Conservation (phyloP, 164 flowering plant genomes). For the Cinnamomum chago region DNA sequence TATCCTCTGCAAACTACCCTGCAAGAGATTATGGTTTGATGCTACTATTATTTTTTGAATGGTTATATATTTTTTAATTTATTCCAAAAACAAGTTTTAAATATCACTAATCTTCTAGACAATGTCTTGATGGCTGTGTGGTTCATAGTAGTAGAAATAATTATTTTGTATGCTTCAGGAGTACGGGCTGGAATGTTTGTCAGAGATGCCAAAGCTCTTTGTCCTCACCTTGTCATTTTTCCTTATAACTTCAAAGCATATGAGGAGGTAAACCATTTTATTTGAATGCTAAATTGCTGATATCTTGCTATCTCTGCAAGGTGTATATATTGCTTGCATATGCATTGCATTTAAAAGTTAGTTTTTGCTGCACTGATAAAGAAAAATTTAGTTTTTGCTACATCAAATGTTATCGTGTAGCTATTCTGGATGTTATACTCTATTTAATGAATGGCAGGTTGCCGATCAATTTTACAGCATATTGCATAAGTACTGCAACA, state of each 20-base stretch:
- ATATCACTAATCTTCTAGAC: not conserved
- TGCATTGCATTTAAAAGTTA: not conserved
- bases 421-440: not conserved
- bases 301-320: not conserved
- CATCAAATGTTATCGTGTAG: not conserved
- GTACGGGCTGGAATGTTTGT: constrained; percentile 93
- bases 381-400: no score
- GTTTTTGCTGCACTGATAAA: not conserved
- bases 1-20: constrained; percentile 94
- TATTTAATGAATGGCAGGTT: constrained; percentile 49
- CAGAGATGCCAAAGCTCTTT: constrained; percentile 85
- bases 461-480: constrained; percentile 91
- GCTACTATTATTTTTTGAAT: constrained; percentile 3
- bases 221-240: constrained; percentile 83
- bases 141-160: not conserved
- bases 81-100: not conserved
- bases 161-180: constrained; percentile 34
- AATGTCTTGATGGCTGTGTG: not conserved
- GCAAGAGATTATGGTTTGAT: constrained; percentile 75
- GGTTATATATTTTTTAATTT: not conserved
- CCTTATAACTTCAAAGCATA: constrained; percentile 91
- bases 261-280: constrained; percentile 54
- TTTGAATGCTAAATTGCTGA: not conserved
- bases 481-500: constrained; percentile 80
- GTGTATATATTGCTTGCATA: not conserved